Base-by-base conservation (phyloP, 2,329 filamentous ascomycete genomes). In the Mollisia scopiformis region DNA sequence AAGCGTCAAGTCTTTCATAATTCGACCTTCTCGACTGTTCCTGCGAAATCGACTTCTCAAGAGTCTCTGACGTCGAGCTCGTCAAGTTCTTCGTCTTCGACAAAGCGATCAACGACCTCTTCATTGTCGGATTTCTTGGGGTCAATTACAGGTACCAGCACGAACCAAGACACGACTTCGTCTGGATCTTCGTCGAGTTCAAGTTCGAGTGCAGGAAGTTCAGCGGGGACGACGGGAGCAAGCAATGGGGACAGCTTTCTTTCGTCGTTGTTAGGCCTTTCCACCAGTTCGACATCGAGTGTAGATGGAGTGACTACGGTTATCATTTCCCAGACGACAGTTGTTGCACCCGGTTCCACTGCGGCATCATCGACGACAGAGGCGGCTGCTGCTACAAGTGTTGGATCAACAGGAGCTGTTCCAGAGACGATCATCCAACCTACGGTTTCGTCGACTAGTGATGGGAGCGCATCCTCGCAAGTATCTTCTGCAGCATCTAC, bases 1-100 rank as follows among this genome's bases (percentile, higher is more conserved):
- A 86, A 82, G 75, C 79, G 83, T 57, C 76, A 82, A 61, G 76
- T 79, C 56, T 68, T 56, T 63, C 63, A 59, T 2, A 71, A 72
- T 30, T 63, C 65, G 16, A 68, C 68, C 13, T 59, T 64, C 27
- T 66, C 64, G 10, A 65, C 41, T 27, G 55, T 59, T 14, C 52
- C 67, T 16, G 51, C 54, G 30, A 35, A 65, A 19, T 51, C 56
- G 3, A 65, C 66, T 10, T 57, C 65, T 3, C 47, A 64, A 25
- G 58, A 61, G 27, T 49, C 52, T 23, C 30, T 63, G 3, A 57
- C 62, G 2, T 55, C 55, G 37, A 54, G 62, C 5, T 63, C 62
- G 7, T 64, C 64, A 13, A 27, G 43, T 27, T 51, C 52, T 27
- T 46, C 37, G 21, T 55, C 55, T 21, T 54, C 50, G 23, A 63